Evolutionary conservation across 345 rosid genomes (phyloP), one percentile per base, ranked within the genome.

Genomic region (Boechera divaricarpa): DNA sequence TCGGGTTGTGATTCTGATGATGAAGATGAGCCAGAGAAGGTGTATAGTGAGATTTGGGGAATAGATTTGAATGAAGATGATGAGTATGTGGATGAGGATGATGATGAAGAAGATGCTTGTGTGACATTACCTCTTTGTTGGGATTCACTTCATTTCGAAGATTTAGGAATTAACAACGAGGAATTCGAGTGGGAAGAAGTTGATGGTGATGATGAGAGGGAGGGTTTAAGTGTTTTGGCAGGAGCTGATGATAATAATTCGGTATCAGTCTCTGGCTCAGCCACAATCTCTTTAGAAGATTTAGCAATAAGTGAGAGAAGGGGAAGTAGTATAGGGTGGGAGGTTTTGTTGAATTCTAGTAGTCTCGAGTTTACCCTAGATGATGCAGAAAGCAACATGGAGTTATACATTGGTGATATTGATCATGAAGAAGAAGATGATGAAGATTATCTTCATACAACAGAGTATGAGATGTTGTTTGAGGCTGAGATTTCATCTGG

Each of bases 181-280:
- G 94, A 94, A 53, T 85, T 86, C 5, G 98, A 90, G 81, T 94
- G 98, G 98, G 98, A 92, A 81, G 97, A 94, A 79, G 93, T 94
- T 44, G 89, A 87, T 53, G 80, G 82, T 52, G 77, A 80, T n/a
- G 93, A 90, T 67, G 96, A 90, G 73, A 84, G 96, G 52, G 90
- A 88, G 52, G 81, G 82, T 51, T 63, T 87, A 41, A 93, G 89
- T 48, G 83, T 84, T 83, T 80, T 82, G 73, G 80, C 83, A 26
- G 94, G 83, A 38, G 84, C 70, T 59, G 92, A 84, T 58, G 90
- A 87, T 69, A 87, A 69, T 64, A 85, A 84, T 61, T 88, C 95
- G 0, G 87, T 85, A 32, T 84, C 93, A 0, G 74, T 86, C 5
- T 85, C 95, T 24, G 72, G 86, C 51, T 77, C 90, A 7, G 93